Conservation (phyloP, 768 basidiomycete species). For the Collybia nuda region DNA sequence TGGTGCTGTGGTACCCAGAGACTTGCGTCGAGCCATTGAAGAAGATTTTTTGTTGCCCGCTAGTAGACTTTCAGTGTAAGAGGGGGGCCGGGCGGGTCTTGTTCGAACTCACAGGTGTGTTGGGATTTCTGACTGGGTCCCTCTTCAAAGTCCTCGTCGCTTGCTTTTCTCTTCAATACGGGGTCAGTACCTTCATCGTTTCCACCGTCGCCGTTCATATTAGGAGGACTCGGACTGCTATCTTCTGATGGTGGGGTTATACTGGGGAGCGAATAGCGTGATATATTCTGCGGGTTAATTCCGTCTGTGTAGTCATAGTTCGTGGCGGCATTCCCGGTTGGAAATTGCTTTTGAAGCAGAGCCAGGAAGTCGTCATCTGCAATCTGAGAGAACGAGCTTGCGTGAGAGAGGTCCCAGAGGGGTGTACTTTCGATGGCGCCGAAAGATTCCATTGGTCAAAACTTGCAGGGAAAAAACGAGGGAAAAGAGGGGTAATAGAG, state of each 20-base stretch:
- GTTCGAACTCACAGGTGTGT: conserved; percentile 51
- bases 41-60: conserved; percentile 21
- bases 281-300: conserved; percentile 62
- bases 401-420: conserved; percentile 69
- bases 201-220: conserved; percentile 31
- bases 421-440: conserved; percentile 35
- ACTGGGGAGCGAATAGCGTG: conserved; percentile 46
- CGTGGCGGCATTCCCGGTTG: conserved; percentile 19
- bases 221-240: conserved; percentile 77
- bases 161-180: conserved; percentile 76
- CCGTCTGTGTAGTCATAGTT: conserved; percentile 32
- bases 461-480: not conserved
- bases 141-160: conserved; percentile 58
- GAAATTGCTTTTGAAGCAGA: conserved; percentile 76
- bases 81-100: not conserved
- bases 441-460: conserved; percentile 48
- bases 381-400: conserved; percentile 58
- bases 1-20: conserved; percentile 23
- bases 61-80: conserved; percentile 2
- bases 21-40: conserved; percentile 31
- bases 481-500: not conserved
- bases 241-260: conserved; percentile 70
- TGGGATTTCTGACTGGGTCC: conserved; percentile 68
- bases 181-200: conserved; percentile 44
- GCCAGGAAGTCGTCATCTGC: conserved; percentile 78